Evolutionary conservation across 208 protist genomes (phyloP), one percentile per base, ranked within the genome.

Genomic region (Trypanosoma melophagium): DNA sequence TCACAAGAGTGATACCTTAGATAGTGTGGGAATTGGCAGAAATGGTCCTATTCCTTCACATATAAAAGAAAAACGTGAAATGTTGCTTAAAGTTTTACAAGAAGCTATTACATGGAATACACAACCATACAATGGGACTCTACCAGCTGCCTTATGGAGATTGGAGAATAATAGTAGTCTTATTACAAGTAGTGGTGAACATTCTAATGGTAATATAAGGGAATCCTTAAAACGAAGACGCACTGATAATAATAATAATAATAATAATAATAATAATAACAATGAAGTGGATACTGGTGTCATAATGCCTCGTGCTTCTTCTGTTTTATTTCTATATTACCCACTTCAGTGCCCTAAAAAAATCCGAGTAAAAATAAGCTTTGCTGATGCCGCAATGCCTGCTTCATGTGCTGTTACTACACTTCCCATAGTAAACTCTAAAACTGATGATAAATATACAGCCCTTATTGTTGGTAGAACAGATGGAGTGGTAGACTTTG

Each of bases 401-500:
- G 67, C 71, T 25, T 69, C 74, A 1, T 86, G 77, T 71, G 72
- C 69, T 47, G 61, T 66, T 22, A 17, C 69, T 22, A 28, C 55
- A 10, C 65, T 72, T 1, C 21, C 12, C 9, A 21, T 8, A n/a
- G 53, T 16, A 50, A 63, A 56, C 3, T 40, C 14, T 35, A 35
- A 28, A n/a, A 4, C n/a, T n/a, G n/a, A 55, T 2, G 0, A 19
- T 16, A n/a, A 16, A 17, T 66, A 49, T 45, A 45, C 60, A 2
- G 65, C 67, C 13, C 57, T 89, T 31, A 42, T 89, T 40, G 71
- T 93, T n/a, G 87, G 87, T 35, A 83, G 73, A 35, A 78, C 77
- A 3, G 79, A 90, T 45, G 87, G 87, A 8, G 67, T 62, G n/a
- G 71, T 93, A 13, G 84, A 90, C 56, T 84, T 93, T 42, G 63